A percentile compares a stretch with the other conserved stretches of the same genome.
Conservation (phyloP, 1,284 basidiomycete genomes). For the Sphaerobolus stellatus region DNA sequence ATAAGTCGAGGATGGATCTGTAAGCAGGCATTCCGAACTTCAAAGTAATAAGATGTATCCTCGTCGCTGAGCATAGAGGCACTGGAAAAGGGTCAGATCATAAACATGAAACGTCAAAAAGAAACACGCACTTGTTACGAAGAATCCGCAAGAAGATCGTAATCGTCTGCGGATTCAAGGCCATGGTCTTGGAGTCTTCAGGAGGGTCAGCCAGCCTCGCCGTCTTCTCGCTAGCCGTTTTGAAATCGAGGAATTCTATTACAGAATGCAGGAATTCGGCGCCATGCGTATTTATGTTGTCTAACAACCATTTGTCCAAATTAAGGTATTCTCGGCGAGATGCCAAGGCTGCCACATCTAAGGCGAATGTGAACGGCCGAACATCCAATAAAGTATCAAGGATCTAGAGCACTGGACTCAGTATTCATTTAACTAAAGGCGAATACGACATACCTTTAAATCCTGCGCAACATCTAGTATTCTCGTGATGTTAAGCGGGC, state of each 20-base stretch:
- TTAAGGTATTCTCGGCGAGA: conserved; percentile 93
- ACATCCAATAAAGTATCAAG: conserved; percentile 87
- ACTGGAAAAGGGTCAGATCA: conserved; percentile 37
- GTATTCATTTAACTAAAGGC: background rate
- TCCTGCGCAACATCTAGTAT: conserved; percentile 96
- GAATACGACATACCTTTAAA: conserved; percentile 64
- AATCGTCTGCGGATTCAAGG: conserved; percentile 82
- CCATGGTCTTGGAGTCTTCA: conserved; percentile 77
- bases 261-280: conserved; percentile 86
- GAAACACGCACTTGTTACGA: conserved; percentile 61
- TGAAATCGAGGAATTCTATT: conserved; percentile 85
- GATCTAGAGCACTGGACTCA: conserved; percentile 53
- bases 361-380: conserved; percentile 82
- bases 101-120: conserved; percentile 15
- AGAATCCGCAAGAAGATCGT: conserved; percentile 89
- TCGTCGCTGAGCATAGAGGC: conserved; percentile 65
- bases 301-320: conserved; percentile 93
- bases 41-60: conserved; percentile 87
- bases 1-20: conserved; percentile 95
- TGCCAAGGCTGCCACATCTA: conserved; percentile 92
- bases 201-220: conserved; percentile 76
- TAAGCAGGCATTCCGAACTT: conserved; percentile 90
- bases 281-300: conserved; percentile 79
- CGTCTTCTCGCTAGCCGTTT: conserved; percentile 86
- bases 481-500: conserved; percentile 88